Evolutionary conservation across 2,329 filamentous ascomycete genomes (phyloP).

Genomic region (Botryotinia narcissicola): DNA sequence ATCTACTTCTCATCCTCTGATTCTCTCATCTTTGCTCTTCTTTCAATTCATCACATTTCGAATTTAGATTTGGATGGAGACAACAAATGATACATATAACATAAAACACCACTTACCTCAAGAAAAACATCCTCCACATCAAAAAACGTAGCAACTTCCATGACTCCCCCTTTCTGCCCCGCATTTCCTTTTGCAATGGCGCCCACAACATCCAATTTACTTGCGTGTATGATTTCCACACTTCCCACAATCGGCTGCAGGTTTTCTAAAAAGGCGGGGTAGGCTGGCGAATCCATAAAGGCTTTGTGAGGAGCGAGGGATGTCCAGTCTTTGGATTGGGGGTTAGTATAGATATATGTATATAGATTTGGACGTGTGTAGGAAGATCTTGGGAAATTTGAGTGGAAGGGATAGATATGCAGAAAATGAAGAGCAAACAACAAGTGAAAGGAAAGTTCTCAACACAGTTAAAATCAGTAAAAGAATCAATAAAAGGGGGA

Average conservation of each 20-base stretch:
- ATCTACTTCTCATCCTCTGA: neutral
- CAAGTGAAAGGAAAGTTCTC: neutral
- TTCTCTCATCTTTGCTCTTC: neutral
- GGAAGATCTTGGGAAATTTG: neutral
- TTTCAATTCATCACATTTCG: too few species aligned
- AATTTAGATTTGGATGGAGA: neutral
- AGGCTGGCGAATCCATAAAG: conserved; percentile 42
- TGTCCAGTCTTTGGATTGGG: conserved; percentile 40
- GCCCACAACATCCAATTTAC: neutral
- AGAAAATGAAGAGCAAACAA: neutral
- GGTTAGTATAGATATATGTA: neutral
- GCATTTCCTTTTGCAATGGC: neutral
- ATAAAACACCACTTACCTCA: neutral
- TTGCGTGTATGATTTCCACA: conserved; percentile 26
- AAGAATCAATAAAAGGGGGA: neutral
- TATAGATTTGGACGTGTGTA: neutral
- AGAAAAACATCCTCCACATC: conserved; percentile 17
- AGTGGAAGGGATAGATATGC: neutral
- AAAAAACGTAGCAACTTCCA: conserved; percentile 30
- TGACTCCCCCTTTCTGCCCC: neutral
- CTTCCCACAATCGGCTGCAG: conserved; percentile 21
- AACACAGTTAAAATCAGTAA: neutral
- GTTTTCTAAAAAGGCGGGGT: conserved; percentile 40
- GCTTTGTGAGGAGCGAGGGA: conserved; percentile 40
- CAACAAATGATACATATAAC: neutral